Percentiles rank a stretch among this genome's conserved stretches.
Conservation (phyloP, 2,329 filamentous ascomycete species). For the Onygena corvina region DNA sequence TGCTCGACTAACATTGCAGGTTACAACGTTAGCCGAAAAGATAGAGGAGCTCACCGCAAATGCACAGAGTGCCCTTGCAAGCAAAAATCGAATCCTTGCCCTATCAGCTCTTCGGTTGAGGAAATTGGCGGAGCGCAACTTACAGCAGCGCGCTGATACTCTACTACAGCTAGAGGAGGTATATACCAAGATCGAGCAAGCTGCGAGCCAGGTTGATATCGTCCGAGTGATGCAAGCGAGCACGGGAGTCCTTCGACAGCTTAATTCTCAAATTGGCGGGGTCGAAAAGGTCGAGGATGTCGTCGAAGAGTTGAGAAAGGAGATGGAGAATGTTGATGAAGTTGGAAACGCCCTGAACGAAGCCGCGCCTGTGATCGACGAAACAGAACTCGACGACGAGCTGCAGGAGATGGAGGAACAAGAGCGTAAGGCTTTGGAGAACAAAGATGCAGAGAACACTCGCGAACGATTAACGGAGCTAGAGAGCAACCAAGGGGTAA, state of each 20-base stretch:
- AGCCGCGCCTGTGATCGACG: conserved; percentile 50
- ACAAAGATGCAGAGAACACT: conserved; percentile 40
- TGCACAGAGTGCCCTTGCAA: conserved; percentile 58
- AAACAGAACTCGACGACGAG: conserved; percentile 77
- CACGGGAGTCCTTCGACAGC: conserved; percentile 54
- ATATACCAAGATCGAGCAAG: conserved; percentile 71
- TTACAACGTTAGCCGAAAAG: conserved; percentile 50
- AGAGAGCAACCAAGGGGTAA: conserved; percentile 26
- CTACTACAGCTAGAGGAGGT: conserved; percentile 74
- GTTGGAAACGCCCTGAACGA: conserved; percentile 66
- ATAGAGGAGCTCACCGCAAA: conserved; percentile 40
- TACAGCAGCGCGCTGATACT: conserved; percentile 59
- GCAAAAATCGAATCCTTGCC: conserved; percentile 63
- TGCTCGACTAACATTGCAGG: conserved; percentile 51
- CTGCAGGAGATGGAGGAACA: conserved; percentile 61
- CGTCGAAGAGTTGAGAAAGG: conserved; percentile 61
- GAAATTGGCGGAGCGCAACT: conserved; percentile 64
- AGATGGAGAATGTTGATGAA: conserved; percentile 75
- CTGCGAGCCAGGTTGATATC: conserved; percentile 70
- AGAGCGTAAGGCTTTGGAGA: conserved; percentile 37
- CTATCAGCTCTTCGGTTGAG: conserved; percentile 69
- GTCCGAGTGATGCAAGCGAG: conserved; percentile 73
- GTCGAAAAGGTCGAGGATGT: conserved; percentile 62
- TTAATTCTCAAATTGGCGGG: conserved; percentile 70
- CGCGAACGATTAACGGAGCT: conserved; percentile 40